Evolutionary conservation across 306 rosid species (phyloP).

Genomic region (Calophaca sinica): DNA sequence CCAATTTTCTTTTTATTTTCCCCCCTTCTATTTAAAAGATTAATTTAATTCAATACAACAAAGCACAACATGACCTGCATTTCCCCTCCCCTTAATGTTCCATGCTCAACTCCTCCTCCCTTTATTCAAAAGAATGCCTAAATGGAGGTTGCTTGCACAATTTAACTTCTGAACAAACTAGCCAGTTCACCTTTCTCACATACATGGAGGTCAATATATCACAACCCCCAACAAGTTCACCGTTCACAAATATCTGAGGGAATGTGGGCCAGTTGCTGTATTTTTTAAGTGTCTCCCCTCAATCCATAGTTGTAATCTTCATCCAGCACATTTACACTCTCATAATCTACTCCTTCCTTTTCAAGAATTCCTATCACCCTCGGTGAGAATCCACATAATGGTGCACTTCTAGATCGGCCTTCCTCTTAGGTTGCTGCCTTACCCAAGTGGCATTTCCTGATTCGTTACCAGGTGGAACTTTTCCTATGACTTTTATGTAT

Average conservation of each 20-base stretch:
- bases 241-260: slow-evolving; percentile 82
- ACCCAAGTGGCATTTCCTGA: slow-evolving; percentile 86
- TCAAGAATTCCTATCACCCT: slow-evolving; percentile 84
- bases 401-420: slow-evolving; percentile 89
- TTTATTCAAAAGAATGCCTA: slow-evolving; percentile 32
- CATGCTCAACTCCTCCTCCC: neutral
- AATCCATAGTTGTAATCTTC: slow-evolving; percentile 81
- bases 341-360: slow-evolving; percentile 78
- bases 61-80: slow-evolving; percentile 23
- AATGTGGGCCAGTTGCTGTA: slow-evolving; percentile 94
- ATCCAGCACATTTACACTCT: slow-evolving; percentile 80
- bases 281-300: slow-evolving; percentile 81
- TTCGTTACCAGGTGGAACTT: slow-evolving; percentile 89
- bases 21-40: neutral
- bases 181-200: slow-evolving; percentile 82
- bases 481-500: slow-evolving; percentile 80
- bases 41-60: slow-evolving; percentile 21
- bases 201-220: slow-evolving; percentile 83
- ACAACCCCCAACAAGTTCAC: slow-evolving; percentile 89
- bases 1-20: no score
- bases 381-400: slow-evolving; percentile 85
- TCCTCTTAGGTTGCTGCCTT: slow-evolving; percentile 70
- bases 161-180: slow-evolving; percentile 55
- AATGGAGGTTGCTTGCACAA: slow-evolving; percentile 5
- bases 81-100: neutral